phyloP scores from a whole-genome alignment of 805 yeast species.

The Hanseniaspora singularis region DNA sequence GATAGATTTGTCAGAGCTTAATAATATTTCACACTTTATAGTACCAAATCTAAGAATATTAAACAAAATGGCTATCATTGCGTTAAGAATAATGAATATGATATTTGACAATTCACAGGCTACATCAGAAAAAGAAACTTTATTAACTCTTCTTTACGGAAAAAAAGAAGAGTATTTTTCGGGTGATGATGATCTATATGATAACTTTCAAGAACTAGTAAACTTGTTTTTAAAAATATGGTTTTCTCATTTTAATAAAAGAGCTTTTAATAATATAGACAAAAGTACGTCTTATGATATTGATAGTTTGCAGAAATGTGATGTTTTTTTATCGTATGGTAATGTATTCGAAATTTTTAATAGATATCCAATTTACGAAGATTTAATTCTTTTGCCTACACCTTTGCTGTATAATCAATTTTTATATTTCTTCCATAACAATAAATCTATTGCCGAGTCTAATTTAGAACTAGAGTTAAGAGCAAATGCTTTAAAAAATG shows the following conservation, averaged over 20 bases:
- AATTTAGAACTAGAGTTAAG: not conserved
- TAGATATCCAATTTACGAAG: conserved; percentile 4
- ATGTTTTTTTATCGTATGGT: conserved; percentile 10
- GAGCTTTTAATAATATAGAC: conserved; percentile 1
- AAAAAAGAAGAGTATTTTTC: conserved; percentile 6
- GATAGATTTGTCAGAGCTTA: not conserved
- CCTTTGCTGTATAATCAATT: conserved; percentile 13
- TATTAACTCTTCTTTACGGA: conserved; percentile 12
- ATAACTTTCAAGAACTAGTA: not conserved
- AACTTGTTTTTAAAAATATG: conserved; percentile 4
- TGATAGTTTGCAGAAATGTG: not conserved
- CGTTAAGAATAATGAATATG: conserved; percentile 10
- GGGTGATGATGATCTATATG: no score
- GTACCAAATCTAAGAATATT: conserved; percentile 10
- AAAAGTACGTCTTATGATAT: not conserved
- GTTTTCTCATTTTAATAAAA: conserved; percentile 12
- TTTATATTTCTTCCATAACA: conserved; percentile 11
- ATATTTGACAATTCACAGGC: conserved; percentile 9
- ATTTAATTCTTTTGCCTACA: conserved; percentile 10
- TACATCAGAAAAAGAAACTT: conserved; percentile 2
- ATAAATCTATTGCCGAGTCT: not conserved
- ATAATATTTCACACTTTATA: conserved; percentile 8
- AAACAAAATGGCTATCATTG: conserved; percentile 6
- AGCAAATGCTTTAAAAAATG: not conserved
- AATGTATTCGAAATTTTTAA: conserved; percentile 14